Conservation (phyloP, 2,329 filamentous ascomycete genomes). For the Huntiella decipiens region DNA sequence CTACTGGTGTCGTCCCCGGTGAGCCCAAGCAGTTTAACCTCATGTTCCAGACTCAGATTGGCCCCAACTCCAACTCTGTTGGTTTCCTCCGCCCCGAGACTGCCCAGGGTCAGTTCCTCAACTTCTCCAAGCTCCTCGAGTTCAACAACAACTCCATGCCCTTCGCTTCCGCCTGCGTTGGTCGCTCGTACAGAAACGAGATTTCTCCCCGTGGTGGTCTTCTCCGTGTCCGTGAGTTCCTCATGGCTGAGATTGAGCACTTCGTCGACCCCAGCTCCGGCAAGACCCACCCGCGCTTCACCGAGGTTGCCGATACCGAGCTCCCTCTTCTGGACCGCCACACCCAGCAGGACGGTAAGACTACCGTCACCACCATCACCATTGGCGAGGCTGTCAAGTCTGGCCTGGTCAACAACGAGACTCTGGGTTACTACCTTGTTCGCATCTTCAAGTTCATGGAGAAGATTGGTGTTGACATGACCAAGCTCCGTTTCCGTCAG, state of each 20-base stretch:
- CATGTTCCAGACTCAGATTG: conserved; percentile 95
- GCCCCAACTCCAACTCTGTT: conserved; percentile 69
- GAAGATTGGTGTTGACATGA: conserved; percentile 70
- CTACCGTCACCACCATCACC: conserved; percentile 48
- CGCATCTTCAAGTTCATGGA: conserved; percentile 81
- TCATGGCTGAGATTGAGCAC: conserved; percentile 99
- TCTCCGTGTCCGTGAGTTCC: conserved; percentile 83
- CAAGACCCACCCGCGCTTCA: conserved; percentile 84
- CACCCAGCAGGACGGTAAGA: conserved; percentile 74
- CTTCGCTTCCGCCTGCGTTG: conserved; percentile 90
- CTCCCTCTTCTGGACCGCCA: conserved; percentile 69
- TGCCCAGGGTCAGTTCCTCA: conserved; percentile 93
- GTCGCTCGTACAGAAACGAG: conserved; percentile 96
- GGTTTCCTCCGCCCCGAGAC: conserved; percentile 88
- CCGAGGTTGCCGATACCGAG: conserved; percentile 67
- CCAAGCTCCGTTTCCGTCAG: conserved; percentile 87
- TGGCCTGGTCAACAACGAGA: conserved; percentile 87
- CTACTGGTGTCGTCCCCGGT: conserved; percentile 54
- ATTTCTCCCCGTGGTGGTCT: conserved; percentile 87
- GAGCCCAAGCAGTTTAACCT: conserved; percentile 88
- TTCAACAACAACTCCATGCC: conserved; percentile 94
- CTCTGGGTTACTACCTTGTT: conserved; percentile 89
- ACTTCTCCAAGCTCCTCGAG: conserved; percentile 88
- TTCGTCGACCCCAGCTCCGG: conserved; percentile 87
- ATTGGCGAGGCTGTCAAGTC: conserved; percentile 74